Base-by-base conservation (phyloP, 805 yeast species). In the Groenewaldozyma salmanticensis region DNA sequence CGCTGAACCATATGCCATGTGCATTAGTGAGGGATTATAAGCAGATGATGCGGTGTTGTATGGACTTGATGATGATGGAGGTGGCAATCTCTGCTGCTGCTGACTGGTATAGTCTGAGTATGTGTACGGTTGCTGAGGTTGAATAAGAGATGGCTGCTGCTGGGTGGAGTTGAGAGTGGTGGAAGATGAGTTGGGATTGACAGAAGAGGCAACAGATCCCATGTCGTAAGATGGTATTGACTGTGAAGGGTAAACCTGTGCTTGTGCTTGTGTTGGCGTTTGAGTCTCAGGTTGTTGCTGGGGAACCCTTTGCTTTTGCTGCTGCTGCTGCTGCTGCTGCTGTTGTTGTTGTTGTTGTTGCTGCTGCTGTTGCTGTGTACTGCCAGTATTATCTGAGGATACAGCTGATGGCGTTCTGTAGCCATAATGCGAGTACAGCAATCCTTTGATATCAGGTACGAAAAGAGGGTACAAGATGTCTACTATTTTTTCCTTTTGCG, bases 401-500 rank as follows among this genome's bases (percentile, higher is more conserved):
- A 27, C 11, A 9, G 13, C 11, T 9, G 29, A 9, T 13, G 13
- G 13, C 13, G 29, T 27, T 9, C 29, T 27, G 29, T 24, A 22
- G 9, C 33, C n/a, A 4, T 11, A 5, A 11, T 17, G 31, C 7
- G 33, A 13, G 52, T 60, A 59, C 29, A 60, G 44, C 5, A 60
- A 52, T 31, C 53, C 40, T 53, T 80, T 79, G 54, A 83, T 81
- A 58, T 83, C 90, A 40, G 80, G 70, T 29, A 81, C 87, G 59
- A 80, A 79, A 36, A 80, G 63, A 2, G 86, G 85, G 53, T 77
- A 78, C 45, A 80, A 66, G 31, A 72, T 54, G 50, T 79, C 85
- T 20, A 72, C 75, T 45, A 80, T 81, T 32, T 84, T 81, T 57
- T 83, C 92, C 47, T 79, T 68, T 59, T 80, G 81, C n/a, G 94